A percentile compares a stretch with the other conserved stretches of the same genome.
Evolutionary conservation across 2,329 filamentous ascomycete genomes (phyloP).

Genomic region (Penicillium sp.): DNA sequence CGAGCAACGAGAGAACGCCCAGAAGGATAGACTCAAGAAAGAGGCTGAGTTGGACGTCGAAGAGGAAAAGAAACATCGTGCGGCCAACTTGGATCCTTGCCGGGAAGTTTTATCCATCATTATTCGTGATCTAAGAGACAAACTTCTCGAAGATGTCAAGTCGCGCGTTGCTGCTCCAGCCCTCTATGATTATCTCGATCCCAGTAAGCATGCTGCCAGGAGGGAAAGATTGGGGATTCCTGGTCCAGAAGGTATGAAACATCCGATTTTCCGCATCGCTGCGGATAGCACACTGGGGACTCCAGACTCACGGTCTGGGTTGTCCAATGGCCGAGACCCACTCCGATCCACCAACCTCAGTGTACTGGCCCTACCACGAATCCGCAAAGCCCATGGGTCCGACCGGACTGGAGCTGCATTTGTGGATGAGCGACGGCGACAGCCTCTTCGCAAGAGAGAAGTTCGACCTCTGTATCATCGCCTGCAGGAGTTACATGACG

Average conservation of each 20-base stretch:
- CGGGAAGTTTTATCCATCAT: slow-evolving; percentile 77
- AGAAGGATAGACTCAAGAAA: slow-evolving; percentile 64
- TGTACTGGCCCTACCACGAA: slow-evolving; percentile 69
- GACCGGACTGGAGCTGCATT: slow-evolving; percentile 64
- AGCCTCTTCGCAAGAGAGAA: slow-evolving; percentile 57
- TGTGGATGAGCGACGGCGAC: slow-evolving; percentile 66
- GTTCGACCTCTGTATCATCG: slow-evolving; percentile 81
- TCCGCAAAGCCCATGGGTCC: slow-evolving; percentile 64
- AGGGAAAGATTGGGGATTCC: slow-evolving; percentile 75
- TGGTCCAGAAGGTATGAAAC: slow-evolving; percentile 63
- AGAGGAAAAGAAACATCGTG: slow-evolving; percentile 84
- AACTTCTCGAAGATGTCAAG: slow-evolving; percentile 85
- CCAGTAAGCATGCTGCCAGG: slow-evolving; percentile 75
- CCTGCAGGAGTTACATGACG: slow-evolving; percentile 71
- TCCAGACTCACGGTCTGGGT: slow-evolving; percentile 52
- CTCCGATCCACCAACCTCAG: slow-evolving; percentile 48
- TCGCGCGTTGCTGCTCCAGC: slow-evolving; percentile 80
- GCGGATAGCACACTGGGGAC: slow-evolving; percentile 64
- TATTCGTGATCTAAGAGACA: slow-evolving; percentile 77
- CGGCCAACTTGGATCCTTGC: slow-evolving; percentile 87
- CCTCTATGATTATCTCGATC: slow-evolving; percentile 79
- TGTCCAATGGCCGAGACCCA: slow-evolving; percentile 42
- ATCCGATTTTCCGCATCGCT: slow-evolving; percentile 57
- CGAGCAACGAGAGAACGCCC: slow-evolving; percentile 60
- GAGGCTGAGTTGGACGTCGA: slow-evolving; percentile 83